Base-by-base conservation (phyloP, 495 filamentous ascomycete genomes). In the Cercophora samala region DNA sequence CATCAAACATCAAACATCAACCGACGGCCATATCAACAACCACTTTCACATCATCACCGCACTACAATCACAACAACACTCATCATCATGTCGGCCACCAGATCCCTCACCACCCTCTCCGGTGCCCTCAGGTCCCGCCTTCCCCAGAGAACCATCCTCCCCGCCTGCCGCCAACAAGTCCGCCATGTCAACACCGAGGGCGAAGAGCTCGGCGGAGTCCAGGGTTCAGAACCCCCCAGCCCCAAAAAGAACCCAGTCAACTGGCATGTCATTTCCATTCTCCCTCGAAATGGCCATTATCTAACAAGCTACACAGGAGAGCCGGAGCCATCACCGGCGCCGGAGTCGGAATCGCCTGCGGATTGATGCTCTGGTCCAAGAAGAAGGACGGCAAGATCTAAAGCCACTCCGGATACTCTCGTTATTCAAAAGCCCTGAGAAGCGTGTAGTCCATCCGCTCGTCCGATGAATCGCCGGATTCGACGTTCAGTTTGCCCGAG, bases 201-300 rank as follows among this genome's bases (percentile, higher is more conserved):
- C 3, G 64, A 66, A 32, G 64, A 66, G n/a, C 64, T 66, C 13
- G 64, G 64, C 15, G 64, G 64, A 26, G 64, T 66, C 17, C 6
- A 21, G 9, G 64, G 64, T 13, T 66, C 64, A 8, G 64, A 66
- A 19, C 64, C 64, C 2, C 64, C 64, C 3, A 26, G 42, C n/a
- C 64, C 64, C 0, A 53, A 66, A 13, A 46, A 11, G 22, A 66
- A 66, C 18, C 58, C 42, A 2, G 64, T 66, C 58, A 66, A 66
- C 22, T 61, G 64, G 64, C 61, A 26, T 19, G 13, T 25, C 1
- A n/a, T 66, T 15, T 1, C 6, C 46, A 1, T 24, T 23, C 22
- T 56, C 18, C n/a, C 8, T 23, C 53, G 17, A 3, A n/a, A 17
- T 9, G 4, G 5, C 56, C 22, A 17, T 3, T 19, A 21, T 9